These are phyloP conservation scores for Eucommia ulmoides DNA, from an alignment of 257 asterid species.

Conservation along the genomic window DNA sequence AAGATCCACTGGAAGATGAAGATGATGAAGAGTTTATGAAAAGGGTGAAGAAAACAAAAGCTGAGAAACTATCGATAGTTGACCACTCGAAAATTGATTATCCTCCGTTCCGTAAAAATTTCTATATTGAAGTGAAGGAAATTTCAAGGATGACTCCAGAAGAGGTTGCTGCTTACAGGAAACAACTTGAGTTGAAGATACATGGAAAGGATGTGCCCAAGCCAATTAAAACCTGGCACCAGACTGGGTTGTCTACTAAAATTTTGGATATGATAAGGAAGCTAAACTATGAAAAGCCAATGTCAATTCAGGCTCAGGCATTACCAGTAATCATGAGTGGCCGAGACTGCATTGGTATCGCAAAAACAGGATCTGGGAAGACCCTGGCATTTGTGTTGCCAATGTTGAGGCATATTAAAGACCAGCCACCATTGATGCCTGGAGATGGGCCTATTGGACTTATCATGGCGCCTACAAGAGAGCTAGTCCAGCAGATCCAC, in stretches of 20 bases:
- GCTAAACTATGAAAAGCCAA: slow-evolving; percentile 63
- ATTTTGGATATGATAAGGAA: slow-evolving; percentile 63
- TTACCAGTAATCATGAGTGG: slow-evolving; percentile 91
- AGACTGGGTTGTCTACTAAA: slow-evolving; percentile 79
- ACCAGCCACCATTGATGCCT: slow-evolving; percentile 64
- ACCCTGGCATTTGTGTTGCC: slow-evolving; percentile 88
- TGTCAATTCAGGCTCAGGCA: slow-evolving; percentile 87
- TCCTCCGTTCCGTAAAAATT: slow-evolving; percentile 65
- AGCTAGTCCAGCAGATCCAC: slow-evolving; percentile 86
- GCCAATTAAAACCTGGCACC: slow-evolving; percentile 82
- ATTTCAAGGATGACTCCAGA: slow-evolving; percentile 61
- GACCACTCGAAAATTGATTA: slow-evolving; percentile 77
- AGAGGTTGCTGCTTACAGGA: slow-evolving; percentile 62
- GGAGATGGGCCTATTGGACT: slow-evolving; percentile 96
- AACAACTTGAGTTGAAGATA: slow-evolving; percentile 65
- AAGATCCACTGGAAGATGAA: slow-evolving; percentile 61
- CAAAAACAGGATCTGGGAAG: slow-evolving; percentile 92
- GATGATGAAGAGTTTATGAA: slow-evolving; percentile 81
- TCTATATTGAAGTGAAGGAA: slow-evolving; percentile 78
- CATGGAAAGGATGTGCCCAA: slow-evolving; percentile 91
- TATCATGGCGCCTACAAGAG: slow-evolving; percentile 88
- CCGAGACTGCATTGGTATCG: slow-evolving; percentile 86
- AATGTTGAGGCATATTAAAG: slow-evolving; percentile 89
- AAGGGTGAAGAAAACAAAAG: slow-evolving; percentile 85
- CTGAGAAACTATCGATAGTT: slow-evolving; percentile 67